Evolutionary conservation across 2,329 filamentous ascomycete genomes (phyloP), one percentile per base, ranked within the genome.

Genomic region (Seiridium cupressi): DNA sequence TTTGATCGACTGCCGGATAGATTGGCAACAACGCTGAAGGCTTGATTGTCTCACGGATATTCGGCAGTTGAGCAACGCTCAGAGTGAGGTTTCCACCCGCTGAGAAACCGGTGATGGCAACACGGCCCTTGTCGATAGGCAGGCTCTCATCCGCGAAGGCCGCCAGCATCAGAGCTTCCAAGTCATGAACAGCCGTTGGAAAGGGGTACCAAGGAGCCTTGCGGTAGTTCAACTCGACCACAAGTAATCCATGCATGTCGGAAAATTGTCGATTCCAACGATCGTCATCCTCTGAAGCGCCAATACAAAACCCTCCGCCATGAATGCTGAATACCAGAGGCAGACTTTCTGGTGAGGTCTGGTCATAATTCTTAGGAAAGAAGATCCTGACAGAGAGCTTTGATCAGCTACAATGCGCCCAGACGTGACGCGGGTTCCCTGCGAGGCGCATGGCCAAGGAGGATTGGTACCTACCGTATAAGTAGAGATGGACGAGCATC

Each of bases 281-380:
- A 62, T 81, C 76, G 61, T 80, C 77, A 32, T 76, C 64, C 35
- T 64, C 51, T 0, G 77, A 71, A 26, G 72, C 63, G 59, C 74
- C 71, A 42, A 81, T 18, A 38, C 71, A 70, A 60, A 77, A 79
- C 4, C 77, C 78, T 26, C 79, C 77, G 44, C 79, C 79, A 59
- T 82, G 79, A 57, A 80, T 74, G 54, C 72, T 72, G 51, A 81
- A 71, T 42, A 80, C 70, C 5, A 78, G 70, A 3, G 78, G 77
- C 3, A 71, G 65, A 3, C 61, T 55, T 36, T 66, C 59, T n/a
- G 68, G 62, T 2, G 65, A 65, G 4, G 64, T 62, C 51, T 64
- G 63, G 44, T 74, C 67, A 58, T 71, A 70, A 11, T 62, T 62
- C 35, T 63, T 65, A 7, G 76, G 75, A 34, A 73, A 68, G 64